Base-by-base conservation (phyloP, 2,329 filamentous ascomycete genomes). In the Zarea fungicola region DNA sequence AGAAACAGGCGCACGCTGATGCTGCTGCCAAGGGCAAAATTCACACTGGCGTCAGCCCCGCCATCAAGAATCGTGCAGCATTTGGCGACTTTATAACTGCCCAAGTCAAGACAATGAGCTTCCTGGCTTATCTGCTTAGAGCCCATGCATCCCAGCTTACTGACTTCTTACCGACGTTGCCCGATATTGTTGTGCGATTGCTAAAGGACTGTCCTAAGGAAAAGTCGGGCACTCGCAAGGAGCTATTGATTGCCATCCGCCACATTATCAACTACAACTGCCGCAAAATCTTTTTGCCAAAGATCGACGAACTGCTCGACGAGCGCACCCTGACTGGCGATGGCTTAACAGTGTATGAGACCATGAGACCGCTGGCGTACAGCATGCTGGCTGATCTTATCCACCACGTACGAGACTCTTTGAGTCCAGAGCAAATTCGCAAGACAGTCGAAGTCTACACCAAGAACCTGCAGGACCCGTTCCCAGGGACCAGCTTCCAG, bases 201-300 rank as follows among this genome's bases (percentile, higher is more conserved):
- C 74, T 99, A 39, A 89, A 95, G 61, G 93, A 99, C 62, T 97
- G 93, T 52, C 93, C 93, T 0, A 78, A 92, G 42, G 93, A 97
- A 68, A 96, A 96, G 62, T 96, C 92, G 1, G 86, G 87, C 3
- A 89, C 92, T 1, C 80, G 95, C 16, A 99, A 99, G 65, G 93
- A 99, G 66, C 75, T 99, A 18, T 73, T 99, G 36, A 93, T 99
- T 45, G 95, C 93, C 1, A 96, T 99, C 51, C 81, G 95, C 19
- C 95, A 99, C 62, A 96, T 99, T 58, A 96, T 99, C 67, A 99
- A 97, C 69, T 97, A 97, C 70, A 97, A 97, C 63, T 97, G 96
- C 59, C 78, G 93, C 49, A 92, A 90, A 62, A 95, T 97, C 47
- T 99, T 99, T 62, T 71, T 97, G 22, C 84, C 84, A 31, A 95